These are phyloP conservation scores for Acacia confusa DNA, from an alignment of 306 rosid genomes.

Conservation along the genomic window DNA sequence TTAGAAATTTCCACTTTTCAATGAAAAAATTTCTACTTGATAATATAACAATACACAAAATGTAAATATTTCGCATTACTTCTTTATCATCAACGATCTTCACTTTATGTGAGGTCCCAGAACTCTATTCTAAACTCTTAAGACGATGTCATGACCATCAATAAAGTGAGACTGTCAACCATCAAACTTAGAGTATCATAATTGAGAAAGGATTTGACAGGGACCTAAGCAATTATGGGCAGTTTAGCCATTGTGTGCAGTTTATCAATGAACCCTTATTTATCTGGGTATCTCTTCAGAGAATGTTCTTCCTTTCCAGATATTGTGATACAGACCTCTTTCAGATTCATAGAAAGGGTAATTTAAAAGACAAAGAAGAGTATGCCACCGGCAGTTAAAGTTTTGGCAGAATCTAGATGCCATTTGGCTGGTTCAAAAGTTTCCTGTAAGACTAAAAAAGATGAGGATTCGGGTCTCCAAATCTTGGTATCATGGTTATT, in stretches of 20 bases:
- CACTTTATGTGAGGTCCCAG: neutral
- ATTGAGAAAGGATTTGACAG: neutral
- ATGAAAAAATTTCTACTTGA: neutral
- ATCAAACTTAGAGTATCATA: neutral
- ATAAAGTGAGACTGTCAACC: neutral
- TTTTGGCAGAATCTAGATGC: neutral
- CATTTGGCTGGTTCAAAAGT: neutral
- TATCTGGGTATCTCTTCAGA: neutral
- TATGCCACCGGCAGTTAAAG: neutral
- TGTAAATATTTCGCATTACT: neutral
- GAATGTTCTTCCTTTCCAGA: neutral
- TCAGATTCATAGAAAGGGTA: neutral
- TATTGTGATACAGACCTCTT: neutral
- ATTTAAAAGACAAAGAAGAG: neutral
- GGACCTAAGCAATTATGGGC: neutral
- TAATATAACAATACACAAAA: neutral
- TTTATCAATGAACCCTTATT: neutral
- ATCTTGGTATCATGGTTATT: neutral
- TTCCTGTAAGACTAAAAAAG: neutral
- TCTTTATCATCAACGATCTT: neutral
- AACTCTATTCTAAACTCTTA: constrained; percentile 4
- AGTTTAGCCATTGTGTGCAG: neutral
- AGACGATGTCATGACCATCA: neutral
- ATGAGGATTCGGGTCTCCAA: neutral
- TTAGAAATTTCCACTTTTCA: neutral